These are phyloP conservation scores for Didymosphaeria variabile DNA, from an alignment of 2,329 filamentous ascomycete species.

Conservation along the genomic window DNA sequence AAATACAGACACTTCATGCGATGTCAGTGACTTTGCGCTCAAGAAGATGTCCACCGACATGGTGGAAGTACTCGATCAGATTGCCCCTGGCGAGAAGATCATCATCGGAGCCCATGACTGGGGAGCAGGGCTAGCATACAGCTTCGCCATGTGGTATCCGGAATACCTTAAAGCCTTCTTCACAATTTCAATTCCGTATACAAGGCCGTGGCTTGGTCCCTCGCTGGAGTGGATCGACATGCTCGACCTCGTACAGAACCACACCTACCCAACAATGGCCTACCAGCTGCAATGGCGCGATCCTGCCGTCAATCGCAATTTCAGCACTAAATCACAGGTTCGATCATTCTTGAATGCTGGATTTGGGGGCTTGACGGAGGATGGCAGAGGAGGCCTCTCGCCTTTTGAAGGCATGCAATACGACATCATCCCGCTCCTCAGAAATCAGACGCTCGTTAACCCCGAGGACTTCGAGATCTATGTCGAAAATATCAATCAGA, in stretches of 20 bases:
- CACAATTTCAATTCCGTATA: conserved; percentile 8
- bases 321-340: background rate
- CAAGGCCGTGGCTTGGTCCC: conserved; percentile 10
- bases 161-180: conserved; percentile 10
- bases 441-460: conserved; percentile 2
- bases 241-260: conserved; percentile 3
- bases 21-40: conserved; percentile 1
- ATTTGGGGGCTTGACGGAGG: conserved; percentile 3
- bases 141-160: conserved; percentile 10
- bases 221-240: conserved; percentile 5
- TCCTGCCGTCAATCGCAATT: conserved; percentile 6
- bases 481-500: conserved; percentile 5
- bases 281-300: conserved; percentile 14
- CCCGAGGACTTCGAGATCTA: conserved; percentile 6
- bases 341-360: conserved; percentile 3
- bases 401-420: background rate
- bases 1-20: conserved; percentile 59
- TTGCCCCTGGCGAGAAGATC: conserved; percentile 57
- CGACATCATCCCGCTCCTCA: conserved; percentile 4
- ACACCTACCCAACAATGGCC: conserved; percentile 2
- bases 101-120: conserved; percentile 90
- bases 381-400: background rate
- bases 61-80: conserved; percentile 11
- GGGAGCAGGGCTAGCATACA: conserved; percentile 31
- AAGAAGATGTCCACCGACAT: conserved; percentile 10